Evolutionary conservation across 352 stramenopile genomes (phyloP).

Genomic region (Globisporangium takayamanum): DNA sequence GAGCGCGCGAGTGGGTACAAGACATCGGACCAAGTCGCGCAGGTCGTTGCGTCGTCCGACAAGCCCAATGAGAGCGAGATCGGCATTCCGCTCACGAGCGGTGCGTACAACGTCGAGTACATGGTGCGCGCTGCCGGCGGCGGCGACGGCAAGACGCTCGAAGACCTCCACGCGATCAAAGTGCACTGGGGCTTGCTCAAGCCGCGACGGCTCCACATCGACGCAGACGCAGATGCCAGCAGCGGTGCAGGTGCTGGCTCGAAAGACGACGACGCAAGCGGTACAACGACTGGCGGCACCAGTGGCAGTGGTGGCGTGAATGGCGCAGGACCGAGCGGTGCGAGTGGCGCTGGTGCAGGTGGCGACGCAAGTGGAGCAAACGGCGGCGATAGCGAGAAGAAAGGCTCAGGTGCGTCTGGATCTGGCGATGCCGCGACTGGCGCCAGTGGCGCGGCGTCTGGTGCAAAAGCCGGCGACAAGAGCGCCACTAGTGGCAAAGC

Average conservation of each 20-base stretch:
- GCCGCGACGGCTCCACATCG: constrained; percentile 39
- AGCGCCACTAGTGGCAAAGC: constrained; percentile 15
- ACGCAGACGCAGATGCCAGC: constrained; percentile 17
- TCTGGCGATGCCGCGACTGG: constrained; percentile 16
- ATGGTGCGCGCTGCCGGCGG: constrained; percentile 48
- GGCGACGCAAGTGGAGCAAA: constrained; percentile 6
- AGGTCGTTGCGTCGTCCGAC: constrained; percentile 36
- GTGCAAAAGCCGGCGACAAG: constrained; percentile 36
- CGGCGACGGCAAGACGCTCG: constrained; percentile 35
- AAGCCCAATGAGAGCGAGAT: constrained; percentile 73
- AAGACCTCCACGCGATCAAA: constrained; percentile 59
- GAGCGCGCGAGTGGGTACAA: constrained; percentile 35
- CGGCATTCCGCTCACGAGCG: constrained; percentile 42
- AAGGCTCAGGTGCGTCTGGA: constrained; percentile 15
- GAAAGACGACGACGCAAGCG: constrained; percentile 18
- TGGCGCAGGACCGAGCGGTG: no score
- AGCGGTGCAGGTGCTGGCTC: constrained; percentile 3
- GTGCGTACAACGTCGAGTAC: constrained; percentile 66
- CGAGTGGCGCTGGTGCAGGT: constrained; percentile 5
- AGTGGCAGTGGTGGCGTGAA: constrained; percentile 8
- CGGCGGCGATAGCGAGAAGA: constrained; percentile 39
- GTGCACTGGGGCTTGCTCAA: constrained; percentile 71
- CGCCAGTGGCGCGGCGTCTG: constrained; percentile 1
- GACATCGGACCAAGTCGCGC: constrained; percentile 52
- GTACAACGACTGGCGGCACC: constrained; percentile 5